Percentiles rank a stretch among this genome's conserved stretches.
phyloP scores from a whole-genome alignment of 495 filamentous ascomycete species.

The Aspergillus cavernicola region DNA sequence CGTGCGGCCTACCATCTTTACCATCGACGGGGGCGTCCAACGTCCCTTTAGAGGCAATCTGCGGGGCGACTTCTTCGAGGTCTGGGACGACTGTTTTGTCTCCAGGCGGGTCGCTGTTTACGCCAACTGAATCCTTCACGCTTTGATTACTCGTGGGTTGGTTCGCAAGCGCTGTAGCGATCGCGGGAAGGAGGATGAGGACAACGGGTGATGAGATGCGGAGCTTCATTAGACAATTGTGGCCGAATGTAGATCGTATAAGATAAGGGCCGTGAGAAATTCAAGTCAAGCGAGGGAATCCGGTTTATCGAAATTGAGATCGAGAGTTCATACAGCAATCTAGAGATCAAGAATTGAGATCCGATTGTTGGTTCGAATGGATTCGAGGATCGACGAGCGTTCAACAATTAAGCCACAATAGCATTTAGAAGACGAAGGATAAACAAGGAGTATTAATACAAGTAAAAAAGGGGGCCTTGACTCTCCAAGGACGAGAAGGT shows the following conservation, averaged over 20 bases:
- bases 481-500: not conserved
- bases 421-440: not conserved
- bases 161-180: constrained; percentile 28
- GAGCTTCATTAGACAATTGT: constrained; percentile 30
- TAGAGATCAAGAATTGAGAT: not conserved
- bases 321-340: not conserved
- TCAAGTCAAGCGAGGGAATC: not conserved
- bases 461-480: not conserved
- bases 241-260: not conserved
- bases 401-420: not conserved
- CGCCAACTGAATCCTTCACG: constrained; percentile 14
- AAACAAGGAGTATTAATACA: not conserved
- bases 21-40: constrained; percentile 93
- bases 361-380: not conserved
- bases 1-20: constrained; percentile 91
- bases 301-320: not conserved
- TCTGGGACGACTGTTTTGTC: constrained; percentile 17
- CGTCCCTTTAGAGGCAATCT: constrained; percentile 51
- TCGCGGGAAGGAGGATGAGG: constrained; percentile 36
- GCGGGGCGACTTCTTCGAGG: constrained; percentile 18
- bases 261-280: not conserved
- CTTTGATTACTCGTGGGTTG: constrained; percentile 13
- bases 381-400: constrained; percentile 1
- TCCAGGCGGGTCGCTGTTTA: constrained; percentile 20
- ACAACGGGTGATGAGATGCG: constrained; percentile 27